Evolutionary conservation across 148 eudicot species (phyloP).

Genomic region (Silene conica): DNA sequence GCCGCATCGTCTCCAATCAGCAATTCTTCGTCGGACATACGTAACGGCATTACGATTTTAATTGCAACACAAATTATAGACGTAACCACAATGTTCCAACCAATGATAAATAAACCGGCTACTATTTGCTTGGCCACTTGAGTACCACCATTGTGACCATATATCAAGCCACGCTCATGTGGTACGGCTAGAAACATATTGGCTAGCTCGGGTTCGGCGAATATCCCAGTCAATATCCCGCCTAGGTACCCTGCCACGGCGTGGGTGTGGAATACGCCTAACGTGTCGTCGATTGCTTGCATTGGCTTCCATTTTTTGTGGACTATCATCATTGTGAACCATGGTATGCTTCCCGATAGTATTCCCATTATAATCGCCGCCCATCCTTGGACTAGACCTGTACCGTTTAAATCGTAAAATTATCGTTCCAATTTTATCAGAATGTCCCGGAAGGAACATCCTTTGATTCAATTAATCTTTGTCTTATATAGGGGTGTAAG

Average conservation of each 20-base stretch:
- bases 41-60: slow-evolving; percentile 32
- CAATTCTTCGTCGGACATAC: slow-evolving; percentile 56
- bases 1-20: slow-evolving; percentile 60
- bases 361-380: slow-evolving; percentile 59
- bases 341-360: slow-evolving; percentile 54
- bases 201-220: slow-evolving; percentile 46
- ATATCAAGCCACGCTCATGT: slow-evolving; percentile 37
- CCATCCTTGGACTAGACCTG: slow-evolving; percentile 71
- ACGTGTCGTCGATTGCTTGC: slow-evolving; percentile 55
- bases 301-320: slow-evolving; percentile 55
- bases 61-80: slow-evolving; percentile 42
- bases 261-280: slow-evolving; percentile 70
- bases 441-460: no score
- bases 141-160: slow-evolving; percentile 44
- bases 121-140: slow-evolving; percentile 49
- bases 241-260: slow-evolving; percentile 62
- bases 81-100: slow-evolving; percentile 53
- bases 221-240: slow-evolving; percentile 49
- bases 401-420: background rate
- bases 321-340: slow-evolving; percentile 70
- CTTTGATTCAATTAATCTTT: no score
- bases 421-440: no score
- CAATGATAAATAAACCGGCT: slow-evolving; percentile 47
- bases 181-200: slow-evolving; percentile 36
- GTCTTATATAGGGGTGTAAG: no score